Conservation (phyloP, 2,329 filamentous ascomycete species). For the Cryphonectria naterciae region DNA sequence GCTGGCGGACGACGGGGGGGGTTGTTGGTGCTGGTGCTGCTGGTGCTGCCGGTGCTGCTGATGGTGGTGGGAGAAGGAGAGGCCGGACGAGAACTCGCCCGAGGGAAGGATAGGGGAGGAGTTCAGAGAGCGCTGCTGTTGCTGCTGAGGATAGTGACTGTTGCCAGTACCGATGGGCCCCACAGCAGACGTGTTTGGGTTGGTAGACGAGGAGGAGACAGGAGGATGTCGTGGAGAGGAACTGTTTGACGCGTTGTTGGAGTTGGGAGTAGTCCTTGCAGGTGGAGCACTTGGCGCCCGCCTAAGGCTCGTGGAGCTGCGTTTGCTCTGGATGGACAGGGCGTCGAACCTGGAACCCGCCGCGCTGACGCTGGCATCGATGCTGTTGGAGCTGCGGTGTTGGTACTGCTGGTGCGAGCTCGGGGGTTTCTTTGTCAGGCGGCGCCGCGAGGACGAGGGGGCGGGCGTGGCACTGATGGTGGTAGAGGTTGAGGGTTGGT, state of each 20-base stretch:
- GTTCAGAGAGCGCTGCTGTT: conserved; percentile 43
- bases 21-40: neutral
- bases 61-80: conserved; percentile 38
- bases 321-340: conserved; percentile 63
- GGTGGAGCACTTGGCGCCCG: conserved; percentile 64
- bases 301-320: conserved; percentile 66
- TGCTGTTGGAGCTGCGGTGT: conserved; percentile 53
- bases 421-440: conserved; percentile 66
- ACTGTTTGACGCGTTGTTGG: conserved; percentile 54
- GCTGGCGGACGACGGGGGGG: conserved; percentile 30
- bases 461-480: conserved; percentile 37
- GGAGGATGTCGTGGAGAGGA: conserved; percentile 53
- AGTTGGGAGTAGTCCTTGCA: conserved; percentile 49
- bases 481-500: conserved; percentile 27
- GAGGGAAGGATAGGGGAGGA: conserved; percentile 51
- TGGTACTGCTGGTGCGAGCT: conserved; percentile 48
- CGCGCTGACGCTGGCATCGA: conserved; percentile 43
- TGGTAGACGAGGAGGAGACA: conserved; percentile 28
- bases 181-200: conserved; percentile 30
- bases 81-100: conserved; percentile 47
- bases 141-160: neutral
- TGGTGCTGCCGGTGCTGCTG: no score
- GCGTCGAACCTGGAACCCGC: conserved; percentile 53
- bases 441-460: conserved; percentile 59
- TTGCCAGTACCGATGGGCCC: neutral